These are phyloP conservation scores for Penicillium psychrofluorescens DNA, from an alignment of 495 filamentous ascomycete genomes.

Conservation along the genomic window DNA sequence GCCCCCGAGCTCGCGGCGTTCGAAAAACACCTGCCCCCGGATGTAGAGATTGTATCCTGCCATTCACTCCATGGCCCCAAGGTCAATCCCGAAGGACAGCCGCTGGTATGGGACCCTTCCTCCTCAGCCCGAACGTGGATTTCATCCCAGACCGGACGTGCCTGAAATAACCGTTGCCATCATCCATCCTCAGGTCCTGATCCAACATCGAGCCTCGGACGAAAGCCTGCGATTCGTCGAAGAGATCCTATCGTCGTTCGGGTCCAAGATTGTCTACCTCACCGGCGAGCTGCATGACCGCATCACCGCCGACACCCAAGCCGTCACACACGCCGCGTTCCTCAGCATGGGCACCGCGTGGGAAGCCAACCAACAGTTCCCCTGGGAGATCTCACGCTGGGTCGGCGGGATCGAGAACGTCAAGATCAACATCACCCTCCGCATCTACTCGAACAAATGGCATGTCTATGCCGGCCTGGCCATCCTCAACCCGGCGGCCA, in stretches of 20 bases:
- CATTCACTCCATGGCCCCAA: slow-evolving; percentile 94
- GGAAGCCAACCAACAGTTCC: slow-evolving; percentile 87
- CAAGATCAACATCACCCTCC: slow-evolving; percentile 95
- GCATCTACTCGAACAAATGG: slow-evolving; percentile 98
- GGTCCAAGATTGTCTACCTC: slow-evolving; percentile 76
- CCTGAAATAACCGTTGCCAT: slow-evolving; percentile 7
- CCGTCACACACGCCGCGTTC: slow-evolving; percentile 95
- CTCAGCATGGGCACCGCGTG: slow-evolving; percentile 95
- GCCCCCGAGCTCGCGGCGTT: slow-evolving; percentile 93
- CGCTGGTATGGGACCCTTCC: slow-evolving; percentile 50
- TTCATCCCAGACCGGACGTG: not conserved
- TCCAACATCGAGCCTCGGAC: slow-evolving; percentile 82
- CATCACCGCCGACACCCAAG: slow-evolving; percentile 96
- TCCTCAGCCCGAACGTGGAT: not conserved
- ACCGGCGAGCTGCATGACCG: slow-evolving; percentile 83
- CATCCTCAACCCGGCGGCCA: slow-evolving; percentile 88
- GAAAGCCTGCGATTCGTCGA: slow-evolving; percentile 71
- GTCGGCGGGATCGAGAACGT: slow-evolving; percentile 97
- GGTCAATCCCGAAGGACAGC: slow-evolving; percentile 80
- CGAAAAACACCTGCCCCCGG: slow-evolving; percentile 75
- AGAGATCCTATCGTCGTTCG: slow-evolving; percentile 69
- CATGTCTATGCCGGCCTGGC: slow-evolving; percentile 97
- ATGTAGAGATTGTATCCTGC: slow-evolving; percentile 92
- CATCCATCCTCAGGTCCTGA: slow-evolving; percentile 53
- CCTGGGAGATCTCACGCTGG: slow-evolving; percentile 91